phyloP scores from a whole-genome alignment of 352 stramenopile genomes.

The Pythium coloratum region DNA sequence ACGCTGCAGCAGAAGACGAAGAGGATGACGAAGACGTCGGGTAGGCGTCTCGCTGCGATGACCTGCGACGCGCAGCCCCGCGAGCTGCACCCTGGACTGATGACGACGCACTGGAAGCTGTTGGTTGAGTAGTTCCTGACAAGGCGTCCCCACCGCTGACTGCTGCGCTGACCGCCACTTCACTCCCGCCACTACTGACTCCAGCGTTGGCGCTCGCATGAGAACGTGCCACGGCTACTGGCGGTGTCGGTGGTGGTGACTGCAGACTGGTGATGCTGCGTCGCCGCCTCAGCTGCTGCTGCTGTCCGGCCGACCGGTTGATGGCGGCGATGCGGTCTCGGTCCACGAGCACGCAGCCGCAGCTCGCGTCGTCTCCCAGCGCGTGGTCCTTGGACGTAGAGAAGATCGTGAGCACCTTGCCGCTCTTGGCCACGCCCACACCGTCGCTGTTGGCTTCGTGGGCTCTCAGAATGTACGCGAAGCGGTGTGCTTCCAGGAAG shows the following conservation, averaged over 20 bases:
- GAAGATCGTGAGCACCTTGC: constrained; percentile 68
- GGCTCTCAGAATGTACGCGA: constrained; percentile 69
- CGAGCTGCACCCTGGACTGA: neutral
- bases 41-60: constrained; percentile 10
- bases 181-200: neutral
- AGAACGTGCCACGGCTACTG: too few relatives aligned
- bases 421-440: constrained; percentile 48
- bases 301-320: constrained; percentile 39
- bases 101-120: neutral
- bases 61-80: neutral
- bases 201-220: neutral
- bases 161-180: neutral
- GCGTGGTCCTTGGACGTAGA: constrained; percentile 76
- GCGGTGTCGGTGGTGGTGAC: neutral
- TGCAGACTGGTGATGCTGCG: constrained; percentile 30
- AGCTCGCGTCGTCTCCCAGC: constrained; percentile 55
- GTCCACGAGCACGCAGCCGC: constrained; percentile 69
- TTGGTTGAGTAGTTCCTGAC: neutral
- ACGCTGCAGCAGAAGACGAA: neutral
- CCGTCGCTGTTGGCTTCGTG: constrained; percentile 89
- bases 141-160: neutral
- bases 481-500: constrained; percentile 56
- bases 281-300: constrained; percentile 32
- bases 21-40: neutral
- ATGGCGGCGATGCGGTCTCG: constrained; percentile 55